Base-by-base conservation (phyloP, 441 rosid genomes). In the Erodium trifolium region DNA sequence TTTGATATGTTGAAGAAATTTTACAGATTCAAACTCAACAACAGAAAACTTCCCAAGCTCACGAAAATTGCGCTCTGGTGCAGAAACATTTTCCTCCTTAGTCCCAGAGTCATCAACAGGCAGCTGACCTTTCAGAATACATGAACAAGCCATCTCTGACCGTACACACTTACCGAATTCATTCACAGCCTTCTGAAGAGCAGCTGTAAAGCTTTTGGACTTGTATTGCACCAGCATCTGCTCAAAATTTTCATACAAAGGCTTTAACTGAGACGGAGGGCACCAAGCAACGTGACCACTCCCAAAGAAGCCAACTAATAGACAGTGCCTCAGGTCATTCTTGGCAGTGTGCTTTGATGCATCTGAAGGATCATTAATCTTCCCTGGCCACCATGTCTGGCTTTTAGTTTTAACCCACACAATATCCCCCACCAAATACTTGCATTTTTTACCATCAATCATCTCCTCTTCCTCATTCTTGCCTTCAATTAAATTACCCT, bases 351-450 rank as follows among this genome's bases (percentile, higher is more conserved):
- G 59, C 59, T 49, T 70, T 3, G 73, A 29, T 17, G 67, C 78
- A 49, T 78, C 75, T 49, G 68, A 71, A 59, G 84, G 85, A 86
- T 81, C 81, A 47, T 73, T 71, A 37, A 91, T 76, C 82, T 86
- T 89, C 68, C 94, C 97, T 0, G 96, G 96, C 97, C 97, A 91
- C 97, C 98, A 93, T 51, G 81, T 83, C 57, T 80, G 76, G 72
- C 76, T 79, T 70, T 82, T 86, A 41, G 79, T 81, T 78, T 82
- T 88, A 51, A 80, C 80, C 97, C 96, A 93, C 10, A 91, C 94
- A 67, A 89, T 72, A 80, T 91, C 91, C 27, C 97, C 96, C 11
- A 77, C 82, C 45, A 51, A 53, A 73, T 85, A 79, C 71, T 75
- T 73, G 69, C 65, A 35, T 59, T 79, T 76, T 51, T 68, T 63